A percentile compares a stretch with the other conserved stretches of the same genome.
Evolutionary conservation across 805 yeast species (phyloP).

Genomic region (Pichia gijzeniarum): DNA sequence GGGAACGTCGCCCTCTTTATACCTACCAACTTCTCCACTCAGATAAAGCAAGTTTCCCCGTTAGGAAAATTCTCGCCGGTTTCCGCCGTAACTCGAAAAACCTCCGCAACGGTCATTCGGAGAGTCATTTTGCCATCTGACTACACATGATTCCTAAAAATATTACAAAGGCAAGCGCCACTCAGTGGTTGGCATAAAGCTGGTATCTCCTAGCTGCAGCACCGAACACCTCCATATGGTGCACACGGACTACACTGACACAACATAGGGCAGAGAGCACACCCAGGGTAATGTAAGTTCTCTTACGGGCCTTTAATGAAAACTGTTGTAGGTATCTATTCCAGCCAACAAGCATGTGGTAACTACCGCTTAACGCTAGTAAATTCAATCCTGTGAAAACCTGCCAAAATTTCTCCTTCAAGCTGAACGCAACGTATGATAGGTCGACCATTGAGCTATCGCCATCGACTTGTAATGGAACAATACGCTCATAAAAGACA

Average conservation of each 20-base stretch:
- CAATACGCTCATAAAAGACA: slow-evolving; percentile 38
- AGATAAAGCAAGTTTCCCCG: no score
- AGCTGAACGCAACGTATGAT: slow-evolving; percentile 41
- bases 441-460: slow-evolving; percentile 54
- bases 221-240: background rate
- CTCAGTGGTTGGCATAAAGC: background rate
- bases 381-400: slow-evolving; percentile 27
- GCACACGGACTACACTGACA: slow-evolving; percentile 1
- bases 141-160: no score
- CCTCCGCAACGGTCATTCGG: no score
- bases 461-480: slow-evolving; percentile 53
- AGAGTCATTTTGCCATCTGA: no score
- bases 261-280: background rate
- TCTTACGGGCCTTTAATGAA: slow-evolving; percentile 34
- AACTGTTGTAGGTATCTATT: slow-evolving; percentile 39
- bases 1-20: no score
- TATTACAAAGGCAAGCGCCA: background rate
- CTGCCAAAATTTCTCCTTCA: slow-evolving; percentile 13
- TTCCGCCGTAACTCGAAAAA: no score
- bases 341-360: slow-evolving; percentile 52
- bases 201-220: slow-evolving; percentile 1
- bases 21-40: no score
- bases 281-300: slow-evolving; percentile 39
- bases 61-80: no score
- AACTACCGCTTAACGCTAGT: slow-evolving; percentile 36